phyloP scores from a whole-genome alignment of 495 filamentous ascomycete genomes.

The Lasiosphaeriaceae sp. region DNA sequence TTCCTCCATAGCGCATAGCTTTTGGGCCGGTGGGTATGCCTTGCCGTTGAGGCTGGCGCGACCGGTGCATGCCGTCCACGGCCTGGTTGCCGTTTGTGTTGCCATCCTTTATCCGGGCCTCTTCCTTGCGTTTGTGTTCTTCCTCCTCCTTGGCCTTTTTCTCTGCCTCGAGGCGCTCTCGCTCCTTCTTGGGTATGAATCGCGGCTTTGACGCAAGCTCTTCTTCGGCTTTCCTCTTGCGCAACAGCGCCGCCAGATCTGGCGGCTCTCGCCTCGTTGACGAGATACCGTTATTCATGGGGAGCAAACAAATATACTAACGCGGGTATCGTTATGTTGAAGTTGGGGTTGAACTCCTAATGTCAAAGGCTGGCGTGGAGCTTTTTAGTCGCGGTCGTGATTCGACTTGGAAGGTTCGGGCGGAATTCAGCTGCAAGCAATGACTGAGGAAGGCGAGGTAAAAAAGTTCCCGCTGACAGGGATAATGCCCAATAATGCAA shows the following conservation, averaged over 20 bases:
- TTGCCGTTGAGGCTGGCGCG: constrained; percentile 23
- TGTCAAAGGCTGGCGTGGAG: neutral
- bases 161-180: constrained; percentile 81
- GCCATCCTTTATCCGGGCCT: constrained; percentile 34
- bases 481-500: too few relatives aligned
- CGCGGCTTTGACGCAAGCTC: constrained; percentile 66
- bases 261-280: constrained; percentile 33
- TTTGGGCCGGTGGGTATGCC: constrained; percentile 74
- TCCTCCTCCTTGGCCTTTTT: constrained; percentile 82
- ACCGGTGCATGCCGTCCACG: neutral
- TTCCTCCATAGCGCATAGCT: constrained; percentile 58
- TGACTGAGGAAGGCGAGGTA: too few relatives aligned
- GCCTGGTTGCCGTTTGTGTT: constrained; percentile 21
- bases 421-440: too few relatives aligned
- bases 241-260: constrained; percentile 45
- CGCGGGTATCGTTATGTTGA: neutral
- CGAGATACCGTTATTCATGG: constrained; percentile 5
- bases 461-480: too few relatives aligned
- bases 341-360: neutral
- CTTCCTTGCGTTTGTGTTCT: constrained; percentile 56
- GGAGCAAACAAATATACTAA: neutral
- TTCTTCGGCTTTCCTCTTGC: constrained; percentile 44
- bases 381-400: neutral
- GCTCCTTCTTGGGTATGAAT: constrained; percentile 85
- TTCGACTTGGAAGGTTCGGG: too few relatives aligned